Evolutionary conservation across 805 yeast genomes (phyloP), one percentile per base, ranked within the genome.

Genomic region (Starmerella kuoi): DNA sequence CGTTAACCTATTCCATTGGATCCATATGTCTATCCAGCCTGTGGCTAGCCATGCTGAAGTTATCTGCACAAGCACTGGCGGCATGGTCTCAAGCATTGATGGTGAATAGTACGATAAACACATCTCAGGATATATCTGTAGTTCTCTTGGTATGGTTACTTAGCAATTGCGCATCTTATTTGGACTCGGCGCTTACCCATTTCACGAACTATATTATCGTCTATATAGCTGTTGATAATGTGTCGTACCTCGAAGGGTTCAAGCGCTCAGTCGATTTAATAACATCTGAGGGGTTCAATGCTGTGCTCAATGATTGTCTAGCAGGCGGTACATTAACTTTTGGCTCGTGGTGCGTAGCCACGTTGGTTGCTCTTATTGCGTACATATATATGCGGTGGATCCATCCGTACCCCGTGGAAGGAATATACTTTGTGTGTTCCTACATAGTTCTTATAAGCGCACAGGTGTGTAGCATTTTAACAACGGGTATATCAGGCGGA

Each of bases 161-260:
- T 15, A 42, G 51, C 36, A 52, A 50, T 44, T 68, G 78, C 55
- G 55, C 81, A 22, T 60, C 77, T 4, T 61, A 81, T 17, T 54
- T 87, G 21, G 83, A 83, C 51, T 83, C 95, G 91, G 48, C 79
- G 37, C 80, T 82, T 19, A 70, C 77, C 46, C 86, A 83, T 68
- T 86, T 87, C 66, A 85, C 87, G 63, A 88, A 81, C 58, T 87
- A 84, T 57, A 94, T 95, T 5, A 83, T 81, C 59, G 78, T 91
- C 23, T 84, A 78, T 55, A 68, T 87, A 53, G 94, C 95, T 0
- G 68, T 87, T 20, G 88, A 85, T 61, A 96, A 96, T 36, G 77
- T 77, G 52, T 68, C 75, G 27, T 88, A 86, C 56, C 55, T 82
- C 37, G 65, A 68, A 23, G 77, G 93, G 1, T 87, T 95, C 1